A percentile compares a stretch with the other conserved stretches of the same genome.
phyloP scores from a whole-genome alignment of 2,329 filamentous ascomycete species.

The Colletotrichum costaricense region DNA sequence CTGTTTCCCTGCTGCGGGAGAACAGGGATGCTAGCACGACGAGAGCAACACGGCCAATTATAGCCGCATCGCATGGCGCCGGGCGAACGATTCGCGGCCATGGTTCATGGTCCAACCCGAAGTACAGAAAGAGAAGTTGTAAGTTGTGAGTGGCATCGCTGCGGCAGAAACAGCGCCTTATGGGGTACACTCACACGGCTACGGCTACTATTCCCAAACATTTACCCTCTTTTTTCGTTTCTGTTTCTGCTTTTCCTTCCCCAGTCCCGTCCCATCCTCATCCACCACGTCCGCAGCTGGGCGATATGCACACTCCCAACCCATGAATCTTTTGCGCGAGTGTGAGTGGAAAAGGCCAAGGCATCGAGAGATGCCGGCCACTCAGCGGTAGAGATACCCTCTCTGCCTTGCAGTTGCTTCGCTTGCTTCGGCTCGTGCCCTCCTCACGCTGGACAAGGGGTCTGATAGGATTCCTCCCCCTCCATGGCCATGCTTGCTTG shows the following conservation, averaged over 20 bases:
- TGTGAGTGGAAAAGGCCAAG: background rate
- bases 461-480: background rate
- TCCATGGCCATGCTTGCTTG: background rate
- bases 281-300: background rate
- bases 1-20: constrained; percentile 12
- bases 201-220: background rate
- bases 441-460: background rate
- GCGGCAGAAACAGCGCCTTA: background rate
- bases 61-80: constrained; percentile 9
- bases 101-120: background rate
- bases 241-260: background rate
- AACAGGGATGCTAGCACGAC: background rate
- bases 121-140: background rate
- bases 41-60: constrained; percentile 16
- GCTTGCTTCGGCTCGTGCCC: background rate
- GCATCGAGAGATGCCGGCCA: constrained; percentile 1
- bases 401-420: constrained; percentile 17
- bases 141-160: constrained; percentile 10
- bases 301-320: constrained; percentile 22
- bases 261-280: background rate
- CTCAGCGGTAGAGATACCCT: background rate
- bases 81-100: background rate
- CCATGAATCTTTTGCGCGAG: background rate
- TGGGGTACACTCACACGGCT: background rate
- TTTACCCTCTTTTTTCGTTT: constrained; percentile 5